Conservation (phyloP, 768 basidiomycete genomes). For the Phanerodontia chrysosporium region DNA sequence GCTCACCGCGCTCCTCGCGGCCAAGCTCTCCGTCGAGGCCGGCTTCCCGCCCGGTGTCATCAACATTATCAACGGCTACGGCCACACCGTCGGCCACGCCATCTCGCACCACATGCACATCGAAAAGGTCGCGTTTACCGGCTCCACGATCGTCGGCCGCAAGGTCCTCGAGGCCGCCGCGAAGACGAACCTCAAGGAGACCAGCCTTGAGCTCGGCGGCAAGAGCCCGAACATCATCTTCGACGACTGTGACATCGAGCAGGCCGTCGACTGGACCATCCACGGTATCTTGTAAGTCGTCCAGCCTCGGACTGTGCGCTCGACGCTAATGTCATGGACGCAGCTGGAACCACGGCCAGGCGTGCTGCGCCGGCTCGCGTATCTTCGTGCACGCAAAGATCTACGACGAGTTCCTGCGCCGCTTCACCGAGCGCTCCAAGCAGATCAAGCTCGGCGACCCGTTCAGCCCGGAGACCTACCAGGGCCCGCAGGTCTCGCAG, state of each 20-base stretch:
- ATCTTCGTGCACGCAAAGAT: slow-evolving; percentile 53
- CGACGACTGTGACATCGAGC: slow-evolving; percentile 65
- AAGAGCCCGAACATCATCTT: slow-evolving; percentile 72
- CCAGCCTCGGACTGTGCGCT: background rate
- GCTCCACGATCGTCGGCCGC: slow-evolving; percentile 74
- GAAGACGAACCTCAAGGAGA: slow-evolving; percentile 77
- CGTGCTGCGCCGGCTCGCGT: slow-evolving; percentile 49
- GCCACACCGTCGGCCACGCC: slow-evolving; percentile 62
- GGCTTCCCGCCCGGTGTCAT: slow-evolving; percentile 76
- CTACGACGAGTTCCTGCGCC: slow-evolving; percentile 52
- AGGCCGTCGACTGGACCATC: slow-evolving; percentile 68
- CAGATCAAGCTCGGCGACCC: slow-evolving; percentile 40
- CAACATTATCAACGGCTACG: slow-evolving; percentile 73
- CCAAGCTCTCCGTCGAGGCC: slow-evolving; percentile 54
- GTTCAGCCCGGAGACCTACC: slow-evolving; percentile 36
- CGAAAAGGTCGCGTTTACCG: slow-evolving; percentile 76
- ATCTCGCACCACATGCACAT: slow-evolving; percentile 62
- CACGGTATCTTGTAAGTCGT: slow-evolving; percentile 70
- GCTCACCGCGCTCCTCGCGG: slow-evolving; percentile 51
- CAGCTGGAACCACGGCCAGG: slow-evolving; percentile 28
- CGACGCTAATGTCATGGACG: background rate
- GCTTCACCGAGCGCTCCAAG: slow-evolving; percentile 36
- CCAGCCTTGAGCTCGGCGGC: slow-evolving; percentile 79
- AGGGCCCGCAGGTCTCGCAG: slow-evolving; percentile 45
- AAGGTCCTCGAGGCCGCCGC: slow-evolving; percentile 76